Base-by-base conservation (phyloP, 2,329 filamentous ascomycete species). In the Microdochium trichocladiopsis region DNA sequence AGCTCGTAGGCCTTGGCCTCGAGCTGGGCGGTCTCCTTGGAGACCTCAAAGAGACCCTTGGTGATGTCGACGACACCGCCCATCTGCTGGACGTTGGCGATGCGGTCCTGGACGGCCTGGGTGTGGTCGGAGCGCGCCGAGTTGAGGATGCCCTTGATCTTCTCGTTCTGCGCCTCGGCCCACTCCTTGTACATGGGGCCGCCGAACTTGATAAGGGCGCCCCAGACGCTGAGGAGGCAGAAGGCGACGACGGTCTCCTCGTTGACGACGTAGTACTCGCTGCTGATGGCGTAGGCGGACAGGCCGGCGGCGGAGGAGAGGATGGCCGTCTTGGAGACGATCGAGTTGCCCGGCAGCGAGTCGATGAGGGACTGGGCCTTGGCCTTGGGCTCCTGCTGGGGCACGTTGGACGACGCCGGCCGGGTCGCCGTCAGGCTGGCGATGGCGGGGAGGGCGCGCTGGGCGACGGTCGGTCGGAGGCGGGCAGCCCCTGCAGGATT, bases 191-290 rank as follows among this genome's bases (percentile, higher is more conserved):
- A 97, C 72, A 86, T 79, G 55, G 94, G 94, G 52, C 93, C 94
- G 67, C 89, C 91, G 72, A 90, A 96, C 76, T 95, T 94, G 78
- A 90, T 93, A 65, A 96, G 82, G 57, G 86, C 90, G 68, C 80
- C 87, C 87, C 95, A 99, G 69, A 97, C 89, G 70, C 87, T 90
- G 69, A 97, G 79, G 66, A 99, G 81, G 73, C 88, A 94, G 77
- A 99, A 83, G 61, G 90, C 89, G 68, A 95, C 89, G 69, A 99
- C 88, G 58, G 92, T 88, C 81, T 99, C 94, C 82, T 99, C 94
- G 79, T 99, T 99, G 76, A 99, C 82, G 71, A 99, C 91, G 77
- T 96, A 97, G 80, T 97, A 91, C 84, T 99, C 94, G 78, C 95
- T 99, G 86, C 89, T 95, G 77, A 99, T 91, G 68, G 91, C 94